These are phyloP conservation scores for Dipodascopsis uninucleata DNA, from an alignment of 805 yeast species.

Conservation along the genomic window DNA sequence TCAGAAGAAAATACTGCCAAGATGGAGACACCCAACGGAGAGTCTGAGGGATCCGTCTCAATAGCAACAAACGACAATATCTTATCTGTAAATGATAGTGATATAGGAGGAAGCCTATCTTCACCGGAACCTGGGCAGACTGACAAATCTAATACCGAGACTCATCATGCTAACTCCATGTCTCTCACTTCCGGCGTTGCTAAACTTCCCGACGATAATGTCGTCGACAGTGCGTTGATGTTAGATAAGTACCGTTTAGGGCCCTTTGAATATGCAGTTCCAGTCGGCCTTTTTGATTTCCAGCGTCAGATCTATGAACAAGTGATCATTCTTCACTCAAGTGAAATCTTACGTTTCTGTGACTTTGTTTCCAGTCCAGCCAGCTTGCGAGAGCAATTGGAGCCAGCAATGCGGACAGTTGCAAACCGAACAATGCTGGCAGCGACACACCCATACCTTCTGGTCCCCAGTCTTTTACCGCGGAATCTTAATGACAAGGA, in stretches of 20 bases:
- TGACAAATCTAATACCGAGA: no score
- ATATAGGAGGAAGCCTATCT: no score
- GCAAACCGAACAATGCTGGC: constrained; percentile 73
- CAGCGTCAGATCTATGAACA: constrained; percentile 89
- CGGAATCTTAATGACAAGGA: constrained; percentile 48
- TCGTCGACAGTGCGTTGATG: constrained; percentile 13
- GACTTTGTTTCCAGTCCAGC: constrained; percentile 49
- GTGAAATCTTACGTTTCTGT: constrained; percentile 83
- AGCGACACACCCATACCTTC: constrained; percentile 81
- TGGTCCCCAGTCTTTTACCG: constrained; percentile 83
- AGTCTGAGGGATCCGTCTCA: no score
- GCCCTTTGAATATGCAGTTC: constrained; percentile 64
- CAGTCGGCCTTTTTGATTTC: constrained; percentile 79
- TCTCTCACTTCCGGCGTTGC: constrained; percentile 20
- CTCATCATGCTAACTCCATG: no score
- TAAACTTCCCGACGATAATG: constrained; percentile 17
- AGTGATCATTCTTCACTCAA: constrained; percentile 84
- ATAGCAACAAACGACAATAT: no score
- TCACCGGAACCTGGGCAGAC: no score
- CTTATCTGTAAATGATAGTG: no score
- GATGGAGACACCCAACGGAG: no score
- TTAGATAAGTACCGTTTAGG: constrained; percentile 26
- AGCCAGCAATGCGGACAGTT: constrained; percentile 74
- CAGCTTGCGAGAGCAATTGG: constrained; percentile 45
- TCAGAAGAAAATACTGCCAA: no score